Percentiles rank a stretch among this genome's conserved stretches.
These are phyloP conservation scores for Sarocladium kiliense DNA, from an alignment of 2,329 filamentous ascomycete genomes.

Conservation along the genomic window DNA sequence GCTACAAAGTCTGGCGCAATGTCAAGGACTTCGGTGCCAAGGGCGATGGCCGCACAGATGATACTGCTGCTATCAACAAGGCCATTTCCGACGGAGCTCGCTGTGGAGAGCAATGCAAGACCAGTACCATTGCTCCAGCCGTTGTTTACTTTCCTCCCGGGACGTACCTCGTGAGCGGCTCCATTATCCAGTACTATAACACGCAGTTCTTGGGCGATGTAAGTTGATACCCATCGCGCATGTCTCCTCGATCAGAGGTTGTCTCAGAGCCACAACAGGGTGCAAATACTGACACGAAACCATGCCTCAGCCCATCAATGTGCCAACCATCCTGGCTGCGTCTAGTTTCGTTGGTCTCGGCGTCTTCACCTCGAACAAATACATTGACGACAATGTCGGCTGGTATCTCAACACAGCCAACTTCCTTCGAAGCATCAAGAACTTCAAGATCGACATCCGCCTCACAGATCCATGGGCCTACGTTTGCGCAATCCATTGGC, in stretches of 20 bases:
- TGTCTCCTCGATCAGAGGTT: too few relatives aligned
- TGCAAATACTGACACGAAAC: too few relatives aligned
- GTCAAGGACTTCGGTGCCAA: conserved; percentile 30
- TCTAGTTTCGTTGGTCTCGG: conserved; percentile 49
- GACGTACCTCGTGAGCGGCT: conserved; percentile 50
- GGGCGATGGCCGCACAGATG: conserved; percentile 83
- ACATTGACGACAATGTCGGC: conserved; percentile 14
- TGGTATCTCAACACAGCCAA: conserved; percentile 42
- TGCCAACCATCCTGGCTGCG: conserved; percentile 51
- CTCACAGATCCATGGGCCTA: too few relatives aligned
- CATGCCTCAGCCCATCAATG: too few relatives aligned
- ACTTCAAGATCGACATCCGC: conserved; percentile 56
- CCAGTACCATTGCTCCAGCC: conserved; percentile 25
- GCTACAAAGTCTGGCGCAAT: neutral
- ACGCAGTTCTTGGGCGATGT: conserved; percentile 49
- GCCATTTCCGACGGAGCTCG: conserved; percentile 48
- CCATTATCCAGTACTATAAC: conserved; percentile 58
- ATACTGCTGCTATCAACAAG: conserved; percentile 78
- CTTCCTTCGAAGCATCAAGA: conserved; percentile 61
- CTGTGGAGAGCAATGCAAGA: conserved; percentile 18
- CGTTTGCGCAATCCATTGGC: conserved; percentile 62
- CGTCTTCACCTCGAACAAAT: conserved; percentile 39
- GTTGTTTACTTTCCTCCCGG: conserved; percentile 30
- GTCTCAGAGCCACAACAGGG: too few relatives aligned
- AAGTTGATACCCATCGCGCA: too few relatives aligned